Conservation (phyloP, 1,284 basidiomycete genomes). For the Athelia sp. region DNA sequence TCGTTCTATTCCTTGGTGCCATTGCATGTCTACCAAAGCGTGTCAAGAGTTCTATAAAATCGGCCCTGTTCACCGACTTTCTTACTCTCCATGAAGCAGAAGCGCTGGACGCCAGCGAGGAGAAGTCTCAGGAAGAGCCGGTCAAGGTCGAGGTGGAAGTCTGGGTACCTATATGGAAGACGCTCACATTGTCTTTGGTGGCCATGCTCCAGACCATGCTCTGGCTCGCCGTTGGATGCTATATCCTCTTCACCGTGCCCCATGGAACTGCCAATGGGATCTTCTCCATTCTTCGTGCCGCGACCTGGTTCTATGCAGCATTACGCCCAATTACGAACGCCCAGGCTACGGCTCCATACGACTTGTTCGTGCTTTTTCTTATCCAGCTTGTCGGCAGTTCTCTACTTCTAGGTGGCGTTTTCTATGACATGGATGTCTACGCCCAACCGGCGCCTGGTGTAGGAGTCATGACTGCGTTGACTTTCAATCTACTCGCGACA, state of each 20-base stretch:
- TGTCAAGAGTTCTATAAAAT: constrained; percentile 17
- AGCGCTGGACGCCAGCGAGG: constrained; percentile 21
- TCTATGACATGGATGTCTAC: constrained; percentile 24
- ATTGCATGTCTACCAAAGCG: constrained; percentile 27
- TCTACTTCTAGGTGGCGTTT: constrained; percentile 30
- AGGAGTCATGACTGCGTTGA: too few relatives aligned
- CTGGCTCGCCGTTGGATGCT: constrained; percentile 39
- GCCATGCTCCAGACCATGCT: constrained; percentile 35
- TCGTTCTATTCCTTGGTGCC: constrained; percentile 43
- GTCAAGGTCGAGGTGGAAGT: constrained; percentile 3
- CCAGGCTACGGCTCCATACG: constrained; percentile 35
- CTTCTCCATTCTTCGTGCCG: constrained; percentile 26
- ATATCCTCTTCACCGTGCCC: constrained; percentile 20
- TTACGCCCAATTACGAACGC: constrained; percentile 34
- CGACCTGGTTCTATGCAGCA: constrained; percentile 45
- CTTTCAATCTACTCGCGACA: constrained; percentile 30
- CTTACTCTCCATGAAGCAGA: constrained; percentile 45
- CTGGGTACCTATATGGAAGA: constrained; percentile 29
- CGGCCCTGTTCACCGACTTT: constrained; percentile 19
- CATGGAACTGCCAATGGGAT: constrained; percentile 4
- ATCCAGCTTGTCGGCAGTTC: constrained; percentile 28
- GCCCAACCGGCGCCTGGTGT: constrained; percentile 22
- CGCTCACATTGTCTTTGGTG: constrained; percentile 24
- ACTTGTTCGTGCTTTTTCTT: constrained; percentile 39
- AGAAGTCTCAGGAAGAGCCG: constrained; percentile 2